A percentile compares a stretch with the other conserved stretches of the same genome.
These are phyloP conservation scores for Tolypocladium amazonense DNA, from an alignment of 2,329 filamentous ascomycete genomes.

Conservation along the genomic window DNA sequence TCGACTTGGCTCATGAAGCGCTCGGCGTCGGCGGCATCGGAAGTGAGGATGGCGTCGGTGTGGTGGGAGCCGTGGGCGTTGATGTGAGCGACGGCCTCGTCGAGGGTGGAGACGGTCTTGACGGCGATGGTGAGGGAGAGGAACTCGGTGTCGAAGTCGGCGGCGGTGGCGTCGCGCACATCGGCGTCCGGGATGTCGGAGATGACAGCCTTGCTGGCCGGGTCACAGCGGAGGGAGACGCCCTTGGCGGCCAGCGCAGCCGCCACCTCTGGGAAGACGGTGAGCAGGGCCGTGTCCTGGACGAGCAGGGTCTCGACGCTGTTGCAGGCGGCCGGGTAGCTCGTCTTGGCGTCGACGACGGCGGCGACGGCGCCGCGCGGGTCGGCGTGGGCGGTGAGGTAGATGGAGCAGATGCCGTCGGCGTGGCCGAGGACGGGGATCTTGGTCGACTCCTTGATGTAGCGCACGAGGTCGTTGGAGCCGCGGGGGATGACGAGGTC, in stretches of 20 bases:
- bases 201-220: slow-evolving; percentile 54
- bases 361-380: slow-evolving; percentile 60
- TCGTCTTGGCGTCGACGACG: slow-evolving; percentile 83
- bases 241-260: slow-evolving; percentile 63
- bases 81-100: slow-evolving; percentile 76
- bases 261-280: slow-evolving; percentile 62
- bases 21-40: slow-evolving; percentile 56
- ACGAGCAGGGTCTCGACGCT: slow-evolving; percentile 86
- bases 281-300: slow-evolving; percentile 57
- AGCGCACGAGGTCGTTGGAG: slow-evolving; percentile 79
- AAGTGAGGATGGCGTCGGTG: slow-evolving; percentile 83
- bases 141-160: slow-evolving; percentile 83
- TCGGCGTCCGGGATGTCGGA: slow-evolving; percentile 29
- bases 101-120: slow-evolving; percentile 60
- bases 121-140: slow-evolving; percentile 75
- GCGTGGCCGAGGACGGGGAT: slow-evolving; percentile 96
- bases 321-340: slow-evolving; percentile 94
- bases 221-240: slow-evolving; percentile 75
- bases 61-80: slow-evolving; percentile 88
- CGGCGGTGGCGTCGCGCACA: slow-evolving; percentile 54
- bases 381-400: slow-evolving; percentile 72
- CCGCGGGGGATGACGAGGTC: slow-evolving; percentile 92
- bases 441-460: slow-evolving; percentile 81
- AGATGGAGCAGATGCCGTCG: slow-evolving; percentile 83
- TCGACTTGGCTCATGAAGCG: slow-evolving; percentile 79